Evolutionary conservation across 495 filamentous ascomycete species (phyloP).

Genomic region (Lentithecium fluviatile): DNA sequence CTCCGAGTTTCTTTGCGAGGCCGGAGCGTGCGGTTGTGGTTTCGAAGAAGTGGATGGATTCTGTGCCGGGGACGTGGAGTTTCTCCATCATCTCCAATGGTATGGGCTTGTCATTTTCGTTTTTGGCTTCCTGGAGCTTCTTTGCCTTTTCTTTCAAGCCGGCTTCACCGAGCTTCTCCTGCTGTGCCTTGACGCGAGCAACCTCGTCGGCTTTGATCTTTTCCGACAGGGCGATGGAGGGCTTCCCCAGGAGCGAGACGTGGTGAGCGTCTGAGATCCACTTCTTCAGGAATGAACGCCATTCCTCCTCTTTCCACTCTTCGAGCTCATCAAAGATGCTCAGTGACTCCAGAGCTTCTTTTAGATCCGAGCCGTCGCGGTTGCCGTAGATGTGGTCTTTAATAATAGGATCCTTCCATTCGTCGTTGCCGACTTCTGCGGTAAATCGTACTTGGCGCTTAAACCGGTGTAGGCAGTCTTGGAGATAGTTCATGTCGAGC

Average conservation of each 20-base stretch:
- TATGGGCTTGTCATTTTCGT: slow-evolving; percentile 77
- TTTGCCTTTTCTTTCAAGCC: slow-evolving; percentile 69
- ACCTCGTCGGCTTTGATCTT: slow-evolving; percentile 68
- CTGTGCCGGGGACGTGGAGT: slow-evolving; percentile 76
- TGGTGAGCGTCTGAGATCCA: slow-evolving; percentile 87
- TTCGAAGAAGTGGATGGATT: slow-evolving; percentile 90
- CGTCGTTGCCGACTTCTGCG: slow-evolving; percentile 70
- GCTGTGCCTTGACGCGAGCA: slow-evolving; percentile 59
- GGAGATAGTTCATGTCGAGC: slow-evolving; percentile 84
- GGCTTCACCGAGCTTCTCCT: slow-evolving; percentile 60
- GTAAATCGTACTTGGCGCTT: slow-evolving; percentile 74
- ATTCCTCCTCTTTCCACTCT: slow-evolving; percentile 76
- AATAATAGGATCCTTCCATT: slow-evolving; percentile 78
- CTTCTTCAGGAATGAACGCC: slow-evolving; percentile 74
- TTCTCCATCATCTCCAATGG: slow-evolving; percentile 71
- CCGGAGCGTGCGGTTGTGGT: slow-evolving; percentile 85
- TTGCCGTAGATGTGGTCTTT: slow-evolving; percentile 88
- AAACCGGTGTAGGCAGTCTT: slow-evolving; percentile 78
- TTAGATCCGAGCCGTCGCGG: slow-evolving; percentile 75
- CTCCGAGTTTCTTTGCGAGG: slow-evolving; percentile 67
- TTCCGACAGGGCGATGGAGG: slow-evolving; percentile 61
- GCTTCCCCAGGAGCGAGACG: slow-evolving; percentile 73
- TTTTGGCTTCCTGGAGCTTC: slow-evolving; percentile 75
- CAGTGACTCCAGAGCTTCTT: slow-evolving; percentile 61
- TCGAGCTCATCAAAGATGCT: slow-evolving; percentile 74